Conservation (phyloP, 768 basidiomycete species). For the Kwoniella pini region DNA sequence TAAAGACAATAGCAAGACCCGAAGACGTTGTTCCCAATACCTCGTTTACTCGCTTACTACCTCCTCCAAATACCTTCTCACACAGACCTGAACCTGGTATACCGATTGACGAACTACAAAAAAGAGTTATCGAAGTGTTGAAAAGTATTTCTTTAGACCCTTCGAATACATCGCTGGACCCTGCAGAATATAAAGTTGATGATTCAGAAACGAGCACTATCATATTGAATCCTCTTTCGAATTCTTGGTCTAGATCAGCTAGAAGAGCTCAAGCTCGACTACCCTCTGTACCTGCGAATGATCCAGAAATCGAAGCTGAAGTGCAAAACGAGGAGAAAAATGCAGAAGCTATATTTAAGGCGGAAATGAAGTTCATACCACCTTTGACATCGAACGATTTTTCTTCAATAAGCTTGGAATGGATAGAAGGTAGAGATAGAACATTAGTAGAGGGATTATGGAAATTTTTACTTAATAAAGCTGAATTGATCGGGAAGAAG, state of each 20-base stretch:
- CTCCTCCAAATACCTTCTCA: slow-evolving; percentile 22
- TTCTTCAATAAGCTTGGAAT: slow-evolving; percentile 19
- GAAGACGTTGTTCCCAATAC: slow-evolving; percentile 33
- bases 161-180: neutral
- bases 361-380: slow-evolving; percentile 14
- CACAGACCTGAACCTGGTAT: slow-evolving; percentile 19
- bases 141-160: slow-evolving; percentile 7
- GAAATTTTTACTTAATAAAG: slow-evolving; percentile 47
- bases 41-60: slow-evolving; percentile 31
- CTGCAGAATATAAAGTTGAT: neutral
- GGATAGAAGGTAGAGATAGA: slow-evolving; percentile 40
- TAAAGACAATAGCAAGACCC: slow-evolving; percentile 27
- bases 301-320: neutral
- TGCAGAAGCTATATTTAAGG: slow-evolving; percentile 11
- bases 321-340: slow-evolving; percentile 6
- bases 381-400: neutral
- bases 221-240: slow-evolving; percentile 22
- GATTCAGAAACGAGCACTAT: neutral
- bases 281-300: neutral
- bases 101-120: slow-evolving; percentile 10
- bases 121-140: slow-evolving; percentile 12
- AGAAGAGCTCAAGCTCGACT: slow-evolving; percentile 22
- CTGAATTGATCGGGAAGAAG: slow-evolving; percentile 20
- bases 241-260: slow-evolving; percentile 47
- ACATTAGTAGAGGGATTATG: slow-evolving; percentile 40